Percentiles rank a stretch among this genome's conserved stretches.
phyloP scores from a whole-genome alignment of 192 early-diverging fungal species.

The Diversispora eburnea region DNA sequence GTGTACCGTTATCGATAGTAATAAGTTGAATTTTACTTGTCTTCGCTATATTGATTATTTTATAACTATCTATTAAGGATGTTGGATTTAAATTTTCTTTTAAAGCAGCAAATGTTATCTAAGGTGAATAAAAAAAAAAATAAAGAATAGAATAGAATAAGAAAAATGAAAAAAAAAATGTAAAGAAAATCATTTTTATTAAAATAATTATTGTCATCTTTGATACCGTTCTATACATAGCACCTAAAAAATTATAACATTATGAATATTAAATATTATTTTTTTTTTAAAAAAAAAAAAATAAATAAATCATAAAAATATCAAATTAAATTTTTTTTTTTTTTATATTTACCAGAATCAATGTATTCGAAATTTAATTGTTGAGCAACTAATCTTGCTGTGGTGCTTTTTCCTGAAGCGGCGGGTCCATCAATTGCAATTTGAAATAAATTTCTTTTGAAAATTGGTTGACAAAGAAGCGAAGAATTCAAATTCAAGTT shows the following conservation, averaged over 20 bases:
- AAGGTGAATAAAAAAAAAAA: neutral
- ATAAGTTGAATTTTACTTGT: conserved; percentile 36
- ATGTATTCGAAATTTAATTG: conserved; percentile 69
- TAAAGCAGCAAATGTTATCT: conserved; percentile 13
- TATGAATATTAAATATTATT: too few relatives aligned
- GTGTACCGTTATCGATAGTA: neutral
- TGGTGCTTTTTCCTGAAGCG: conserved; percentile 79
- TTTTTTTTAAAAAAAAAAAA: too few relatives aligned
- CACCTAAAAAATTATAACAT: neutral
- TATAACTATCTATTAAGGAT: too few relatives aligned
- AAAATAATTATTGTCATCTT: neutral
- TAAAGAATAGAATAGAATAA: neutral
- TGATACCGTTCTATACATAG: conserved; percentile 17
- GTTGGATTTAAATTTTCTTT: neutral
- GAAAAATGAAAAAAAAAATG: neutral
- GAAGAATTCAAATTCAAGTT: too few relatives aligned
- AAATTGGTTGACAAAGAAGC: neutral
- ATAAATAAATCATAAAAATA: too few relatives aligned
- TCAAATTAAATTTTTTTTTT: too few relatives aligned
- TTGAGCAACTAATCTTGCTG: conserved; percentile 65
- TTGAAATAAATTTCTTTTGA: conserved; percentile 38
- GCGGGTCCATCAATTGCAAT: conserved; percentile 82
- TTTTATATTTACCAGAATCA: conserved; percentile 58
- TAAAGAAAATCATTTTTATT: neutral
- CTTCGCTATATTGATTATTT: conserved; percentile 13